Evolutionary conservation across 2,329 filamentous ascomycete species (phyloP), one percentile per base, ranked within the genome.

Genomic region (Cladosporium sp.): DNA sequence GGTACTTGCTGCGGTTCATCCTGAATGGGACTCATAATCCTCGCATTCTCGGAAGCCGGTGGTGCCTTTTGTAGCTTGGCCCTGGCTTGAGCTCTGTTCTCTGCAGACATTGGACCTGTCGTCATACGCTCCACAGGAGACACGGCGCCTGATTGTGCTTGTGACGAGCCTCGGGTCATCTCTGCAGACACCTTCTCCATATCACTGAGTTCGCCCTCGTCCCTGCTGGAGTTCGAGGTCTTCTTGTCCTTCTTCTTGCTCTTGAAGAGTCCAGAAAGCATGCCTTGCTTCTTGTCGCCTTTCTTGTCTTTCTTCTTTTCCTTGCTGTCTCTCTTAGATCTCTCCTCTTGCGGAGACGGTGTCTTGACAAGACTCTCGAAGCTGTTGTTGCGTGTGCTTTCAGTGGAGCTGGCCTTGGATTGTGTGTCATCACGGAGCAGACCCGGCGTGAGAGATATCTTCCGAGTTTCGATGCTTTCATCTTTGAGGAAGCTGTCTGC

Each of bases 401-500:
- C 70, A 25, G 63, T 65, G 59, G 41, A 68, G 60, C 52, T 66
- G 61, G 57, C 63, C 40, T 54, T 55, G 25, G 53, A 59, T 29
- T 4, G 67, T 62, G 74, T 73, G 56, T 96, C 91, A 58, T 97
- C 92, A 36, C 92, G 84, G 35, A 97, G 74, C 47, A 98, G 72
- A 59, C 95, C 95, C 1, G 93, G 93, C 3, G 93, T 98, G 38
- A 98, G 79, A 0, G 91, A 95, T 58, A 98, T 97, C 73, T 97
- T 97, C 69, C 94, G 90, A 2, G 93, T 96, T 69, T 97, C 93
- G 32, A 89, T 86, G 27, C 82, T 89, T 63, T 98, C 92, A 63
- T 97, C 93, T 68, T 90, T 95, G 76, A 96, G 96, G 75, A 97
- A 96, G 1, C 92, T 95, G 69, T 97, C 92, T 4, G 89, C 92